A percentile compares a stretch with the other conserved stretches of the same genome.
These are phyloP conservation scores for Neonectria magnoliae DNA, from an alignment of 2,329 filamentous ascomycete species.

Conservation along the genomic window DNA sequence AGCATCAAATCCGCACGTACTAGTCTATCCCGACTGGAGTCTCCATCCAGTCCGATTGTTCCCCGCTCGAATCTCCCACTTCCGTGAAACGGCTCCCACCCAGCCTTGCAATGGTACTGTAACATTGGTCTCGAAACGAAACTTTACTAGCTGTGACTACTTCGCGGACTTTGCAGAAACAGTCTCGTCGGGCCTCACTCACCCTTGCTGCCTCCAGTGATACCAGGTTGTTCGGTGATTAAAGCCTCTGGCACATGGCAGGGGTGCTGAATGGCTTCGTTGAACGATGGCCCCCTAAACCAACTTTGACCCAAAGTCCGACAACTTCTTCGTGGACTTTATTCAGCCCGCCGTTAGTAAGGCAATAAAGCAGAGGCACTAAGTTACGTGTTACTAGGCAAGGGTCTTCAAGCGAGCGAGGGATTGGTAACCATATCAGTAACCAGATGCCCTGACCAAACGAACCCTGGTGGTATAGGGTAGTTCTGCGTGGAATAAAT, in stretches of 20 bases:
- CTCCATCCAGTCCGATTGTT: neutral
- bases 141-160: neutral
- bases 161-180: neutral
- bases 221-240: constrained; percentile 3
- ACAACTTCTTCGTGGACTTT: neutral
- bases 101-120: neutral
- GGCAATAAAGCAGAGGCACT: neutral
- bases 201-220: neutral
- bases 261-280: neutral
- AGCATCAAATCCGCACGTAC: neutral
- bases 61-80: neutral
- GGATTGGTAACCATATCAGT: neutral
- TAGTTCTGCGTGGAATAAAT: neutral
- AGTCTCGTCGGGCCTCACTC: neutral
- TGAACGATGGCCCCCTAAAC: neutral
- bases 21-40: too few species aligned
- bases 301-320: neutral
- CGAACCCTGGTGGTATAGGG: neutral
- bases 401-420: neutral
- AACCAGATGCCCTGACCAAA: neutral
- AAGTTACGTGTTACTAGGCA: neutral
- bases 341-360: neutral
- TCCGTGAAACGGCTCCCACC: neutral
- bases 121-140: constrained; percentile 3
- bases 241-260: neutral